Percentiles rank a stretch among this genome's conserved stretches.
These are phyloP conservation scores for Polygonum aviculare DNA, from an alignment of 148 eudicot species.

Conservation along the genomic window DNA sequence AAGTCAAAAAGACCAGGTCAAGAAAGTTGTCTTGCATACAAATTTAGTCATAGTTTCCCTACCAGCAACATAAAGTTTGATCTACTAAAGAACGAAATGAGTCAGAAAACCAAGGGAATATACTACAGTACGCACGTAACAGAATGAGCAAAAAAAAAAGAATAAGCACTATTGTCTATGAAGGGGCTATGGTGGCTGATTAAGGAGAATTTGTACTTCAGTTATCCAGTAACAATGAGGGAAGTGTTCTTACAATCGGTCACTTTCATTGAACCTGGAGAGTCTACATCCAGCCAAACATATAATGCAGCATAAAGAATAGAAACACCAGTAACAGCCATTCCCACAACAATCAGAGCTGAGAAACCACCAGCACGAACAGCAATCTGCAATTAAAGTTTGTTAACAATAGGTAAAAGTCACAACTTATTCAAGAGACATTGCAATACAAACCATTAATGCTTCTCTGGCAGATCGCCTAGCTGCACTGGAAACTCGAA, in stretches of 20 bases:
- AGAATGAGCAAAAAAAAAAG: neutral
- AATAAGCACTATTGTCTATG: neutral
- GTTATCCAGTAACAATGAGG: constrained; percentile 1
- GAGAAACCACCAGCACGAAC: constrained; percentile 99
- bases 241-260: constrained; percentile 57
- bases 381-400: constrained; percentile 55
- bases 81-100: neutral
- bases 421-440: neutral
- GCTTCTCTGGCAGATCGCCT: constrained; percentile 99
- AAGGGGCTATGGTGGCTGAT: neutral
- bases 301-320: constrained; percentile 88
- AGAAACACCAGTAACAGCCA: constrained; percentile 95
- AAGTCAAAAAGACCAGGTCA: neutral
- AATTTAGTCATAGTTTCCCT: neutral
- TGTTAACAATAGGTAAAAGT: constrained; percentile 2
- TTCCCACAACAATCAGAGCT: constrained; percentile 85
- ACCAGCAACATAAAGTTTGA: neutral
- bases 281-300: constrained; percentile 86
- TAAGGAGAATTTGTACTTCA: neutral
- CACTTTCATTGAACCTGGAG: constrained; percentile 86
- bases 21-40: neutral
- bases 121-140: neutral
- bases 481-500: constrained; percentile 96
- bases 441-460: constrained; percentile 51
- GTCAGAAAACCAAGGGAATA: neutral